These are phyloP conservation scores for Cryphonectria parasitica DNA, from an alignment of 2,329 filamentous ascomycete species.

Conservation along the genomic window DNA sequence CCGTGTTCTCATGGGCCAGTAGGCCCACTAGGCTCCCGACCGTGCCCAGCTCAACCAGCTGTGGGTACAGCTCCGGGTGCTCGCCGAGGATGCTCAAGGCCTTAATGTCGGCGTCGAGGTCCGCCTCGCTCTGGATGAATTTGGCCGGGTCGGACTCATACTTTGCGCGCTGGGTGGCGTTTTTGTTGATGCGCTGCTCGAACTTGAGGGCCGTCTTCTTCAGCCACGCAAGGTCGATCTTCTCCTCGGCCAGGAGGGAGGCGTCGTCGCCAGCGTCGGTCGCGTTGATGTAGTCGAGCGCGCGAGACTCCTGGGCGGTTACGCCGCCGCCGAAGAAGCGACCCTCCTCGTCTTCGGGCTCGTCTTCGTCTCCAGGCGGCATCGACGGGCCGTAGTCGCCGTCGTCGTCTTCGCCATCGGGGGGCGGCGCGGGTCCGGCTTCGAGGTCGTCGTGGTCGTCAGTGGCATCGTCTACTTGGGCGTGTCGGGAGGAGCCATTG, in stretches of 20 bases:
- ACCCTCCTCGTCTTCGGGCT: slow-evolving; percentile 80
- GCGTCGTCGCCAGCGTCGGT: slow-evolving; percentile 50
- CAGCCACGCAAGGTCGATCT: slow-evolving; percentile 83
- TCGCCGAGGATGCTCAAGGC: slow-evolving; percentile 84
- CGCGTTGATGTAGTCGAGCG: slow-evolving; percentile 85
- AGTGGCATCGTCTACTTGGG: slow-evolving; percentile 49
- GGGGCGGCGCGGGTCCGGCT: slow-evolving; percentile 54
- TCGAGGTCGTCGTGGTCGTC: slow-evolving; percentile 47
- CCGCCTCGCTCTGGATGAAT: slow-evolving; percentile 85
- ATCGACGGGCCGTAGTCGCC: slow-evolving; percentile 48
- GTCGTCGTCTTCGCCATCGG: slow-evolving; percentile 55
- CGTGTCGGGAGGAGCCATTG: slow-evolving; percentile 49
- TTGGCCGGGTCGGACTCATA: slow-evolving; percentile 80
- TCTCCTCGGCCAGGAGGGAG: slow-evolving; percentile 59
- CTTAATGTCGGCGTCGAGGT: slow-evolving; percentile 88
- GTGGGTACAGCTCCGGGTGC: slow-evolving; percentile 79
- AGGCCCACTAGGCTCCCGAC: slow-evolving; percentile 76
- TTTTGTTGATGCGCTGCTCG: slow-evolving; percentile 88
- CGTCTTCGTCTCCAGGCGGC: slow-evolving; percentile 54
- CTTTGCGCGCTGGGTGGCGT: slow-evolving; percentile 84
- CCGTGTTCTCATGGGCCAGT: slow-evolving; percentile 92
- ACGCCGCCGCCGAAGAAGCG: slow-evolving; percentile 96
- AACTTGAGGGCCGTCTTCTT: slow-evolving; percentile 80
- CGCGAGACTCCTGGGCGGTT: slow-evolving; percentile 76
- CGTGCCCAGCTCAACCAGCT: slow-evolving; percentile 77